Percentiles rank a stretch among this genome's conserved stretches.
Evolutionary conservation across 202 grass and related monocot genomes (phyloP).

Genomic region (Hordeum pubiflorum): DNA sequence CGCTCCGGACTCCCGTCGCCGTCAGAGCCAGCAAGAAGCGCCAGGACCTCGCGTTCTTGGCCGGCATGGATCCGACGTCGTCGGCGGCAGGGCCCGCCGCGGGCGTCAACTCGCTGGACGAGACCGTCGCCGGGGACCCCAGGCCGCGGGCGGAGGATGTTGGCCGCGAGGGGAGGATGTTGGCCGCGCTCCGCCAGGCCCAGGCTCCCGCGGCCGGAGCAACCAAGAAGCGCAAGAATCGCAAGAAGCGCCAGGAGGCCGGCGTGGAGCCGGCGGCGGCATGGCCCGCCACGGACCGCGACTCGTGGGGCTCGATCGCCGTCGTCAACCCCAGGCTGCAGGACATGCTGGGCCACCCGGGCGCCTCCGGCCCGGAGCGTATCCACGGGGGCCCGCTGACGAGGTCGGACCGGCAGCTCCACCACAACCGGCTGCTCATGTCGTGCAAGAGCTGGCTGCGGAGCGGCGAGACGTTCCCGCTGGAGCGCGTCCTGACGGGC

Average conservation of each 20-base stretch:
- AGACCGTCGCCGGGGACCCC: not conserved
- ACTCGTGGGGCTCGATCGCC: too few species aligned
- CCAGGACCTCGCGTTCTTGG: not conserved
- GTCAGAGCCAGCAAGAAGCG: slow-evolving; percentile 3
- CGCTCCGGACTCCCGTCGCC: not conserved
- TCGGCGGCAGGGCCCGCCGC: not conserved
- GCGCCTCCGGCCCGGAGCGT: not conserved
- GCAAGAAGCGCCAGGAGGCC: too few species aligned
- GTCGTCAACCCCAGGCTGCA: too few species aligned
- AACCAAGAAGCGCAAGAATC: too few species aligned
- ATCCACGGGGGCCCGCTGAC: not conserved
- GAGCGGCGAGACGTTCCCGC: not conserved
- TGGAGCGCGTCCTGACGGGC: not conserved
- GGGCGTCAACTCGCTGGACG: not conserved
- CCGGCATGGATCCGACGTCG: not conserved
- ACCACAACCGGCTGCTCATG: slow-evolving; percentile 1
- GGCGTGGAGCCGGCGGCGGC: too few species aligned
- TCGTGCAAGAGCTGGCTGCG: slow-evolving; percentile 10
- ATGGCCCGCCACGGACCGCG: too few species aligned
- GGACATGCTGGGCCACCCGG: not conserved
- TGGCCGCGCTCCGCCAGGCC: too few species aligned
- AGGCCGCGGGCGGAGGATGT: not conserved
- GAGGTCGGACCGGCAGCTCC: fast-evolving
- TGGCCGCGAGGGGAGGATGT: too few species aligned
- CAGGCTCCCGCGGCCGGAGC: too few species aligned